A percentile compares a stretch with the other conserved stretches of the same genome.
These are phyloP conservation scores for Kodamaea fukazawae DNA, from an alignment of 805 yeast genomes.

Conservation along the genomic window DNA sequence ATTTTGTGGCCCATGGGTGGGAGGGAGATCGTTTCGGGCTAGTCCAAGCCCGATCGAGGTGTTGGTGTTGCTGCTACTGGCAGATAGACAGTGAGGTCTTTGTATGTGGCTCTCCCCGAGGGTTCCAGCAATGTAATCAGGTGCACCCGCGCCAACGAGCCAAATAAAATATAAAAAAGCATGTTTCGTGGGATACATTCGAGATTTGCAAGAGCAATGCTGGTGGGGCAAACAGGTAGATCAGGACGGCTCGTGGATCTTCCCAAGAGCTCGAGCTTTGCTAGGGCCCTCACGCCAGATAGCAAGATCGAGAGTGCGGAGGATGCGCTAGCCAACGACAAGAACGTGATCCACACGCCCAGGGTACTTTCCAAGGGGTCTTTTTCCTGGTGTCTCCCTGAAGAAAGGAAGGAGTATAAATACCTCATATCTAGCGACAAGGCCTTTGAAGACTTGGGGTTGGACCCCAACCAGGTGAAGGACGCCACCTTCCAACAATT, in stretches of 20 bases:
- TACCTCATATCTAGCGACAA: conserved; percentile 56
- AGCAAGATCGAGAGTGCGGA: conserved; percentile 22
- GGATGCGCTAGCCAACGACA: conserved; percentile 27
- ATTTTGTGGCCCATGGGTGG: no score
- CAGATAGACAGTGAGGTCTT: no score
- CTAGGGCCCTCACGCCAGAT: conserved; percentile 29
- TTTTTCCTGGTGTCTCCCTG: conserved; percentile 74
- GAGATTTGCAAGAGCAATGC: conserved; percentile 3
- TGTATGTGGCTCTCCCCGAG: no score
- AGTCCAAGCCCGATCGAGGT: no score
- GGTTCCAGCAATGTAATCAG: not conserved
- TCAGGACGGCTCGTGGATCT: conserved; percentile 23
- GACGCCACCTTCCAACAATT: conserved; percentile 50
- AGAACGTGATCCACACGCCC: conserved; percentile 35
- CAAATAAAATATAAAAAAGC: no score
- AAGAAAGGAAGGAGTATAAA: conserved; percentile 48
- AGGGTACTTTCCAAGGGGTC: conserved; percentile 52
- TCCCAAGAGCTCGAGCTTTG: conserved; percentile 31
- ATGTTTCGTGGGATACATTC: no score
- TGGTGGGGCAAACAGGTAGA: not conserved
- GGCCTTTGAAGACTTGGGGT: conserved; percentile 62
- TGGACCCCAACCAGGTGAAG: conserved; percentile 37
- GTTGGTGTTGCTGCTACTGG: no score
- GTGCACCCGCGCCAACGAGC: no score
- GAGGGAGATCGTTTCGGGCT: no score